Conservation (phyloP, 495 filamentous ascomycete genomes). For the Penicillium malachiteum region DNA sequence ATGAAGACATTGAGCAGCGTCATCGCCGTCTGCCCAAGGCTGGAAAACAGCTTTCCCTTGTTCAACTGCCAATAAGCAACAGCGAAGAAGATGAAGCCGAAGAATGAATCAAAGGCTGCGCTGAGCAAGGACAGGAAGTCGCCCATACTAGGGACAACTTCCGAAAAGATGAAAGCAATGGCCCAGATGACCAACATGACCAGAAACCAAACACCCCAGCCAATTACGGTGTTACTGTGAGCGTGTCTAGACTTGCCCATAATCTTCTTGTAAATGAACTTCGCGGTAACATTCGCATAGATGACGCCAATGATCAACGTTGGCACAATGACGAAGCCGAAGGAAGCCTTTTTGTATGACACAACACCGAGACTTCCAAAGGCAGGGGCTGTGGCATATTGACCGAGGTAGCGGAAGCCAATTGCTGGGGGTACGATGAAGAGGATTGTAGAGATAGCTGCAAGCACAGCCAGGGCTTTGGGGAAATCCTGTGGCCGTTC, state of each 20-base stretch:
- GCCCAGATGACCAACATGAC: conserved; percentile 46
- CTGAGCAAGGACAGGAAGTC: conserved; percentile 53
- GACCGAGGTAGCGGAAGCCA: conserved; percentile 53
- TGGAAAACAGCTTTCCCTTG: conserved; percentile 31
- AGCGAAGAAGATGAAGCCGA: conserved; percentile 47
- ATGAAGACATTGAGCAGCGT: conserved; percentile 43
- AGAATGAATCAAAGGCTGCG: conserved; percentile 40
- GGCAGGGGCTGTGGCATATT: conserved; percentile 48
- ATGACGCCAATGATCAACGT: conserved; percentile 51
- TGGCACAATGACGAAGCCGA: conserved; percentile 44
- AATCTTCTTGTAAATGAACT: conserved; percentile 49
- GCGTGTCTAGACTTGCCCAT: conserved; percentile 47
- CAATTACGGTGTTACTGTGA: conserved; percentile 48
- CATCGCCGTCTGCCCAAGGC: conserved; percentile 31
- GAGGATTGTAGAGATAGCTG: conserved; percentile 48
- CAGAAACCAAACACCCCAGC: conserved; percentile 49
- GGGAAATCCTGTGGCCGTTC: conserved; percentile 55
- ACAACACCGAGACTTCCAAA: conserved; percentile 48
- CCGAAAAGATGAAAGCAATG: conserved; percentile 48
- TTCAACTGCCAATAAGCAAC: conserved; percentile 52
- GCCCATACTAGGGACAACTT: conserved; percentile 51
- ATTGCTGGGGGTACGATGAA: conserved; percentile 55
- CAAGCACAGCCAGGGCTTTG: conserved; percentile 49
- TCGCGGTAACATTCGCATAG: conserved; percentile 53
- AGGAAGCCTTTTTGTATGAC: conserved; percentile 50